Base-by-base conservation (phyloP, 108 stramenopile species). In the Skeletonema potamos region DNA sequence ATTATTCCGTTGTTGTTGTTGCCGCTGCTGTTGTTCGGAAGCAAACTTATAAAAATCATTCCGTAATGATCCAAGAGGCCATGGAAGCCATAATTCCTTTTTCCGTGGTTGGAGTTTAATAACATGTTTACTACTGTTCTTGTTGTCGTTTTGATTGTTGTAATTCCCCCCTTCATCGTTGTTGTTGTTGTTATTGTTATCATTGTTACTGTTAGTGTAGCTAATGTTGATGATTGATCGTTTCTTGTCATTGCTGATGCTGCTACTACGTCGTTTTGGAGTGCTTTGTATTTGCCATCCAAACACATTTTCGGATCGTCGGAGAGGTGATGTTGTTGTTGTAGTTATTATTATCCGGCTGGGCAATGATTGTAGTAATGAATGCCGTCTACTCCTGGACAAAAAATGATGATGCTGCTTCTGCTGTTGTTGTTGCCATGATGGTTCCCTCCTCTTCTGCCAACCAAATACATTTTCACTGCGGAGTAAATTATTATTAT, bases 31-130 rank as follows among this genome's bases (percentile, higher is more conserved):
- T 15, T 62, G 60, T 1, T 36, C 24, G 13, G 67, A 36, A 30
- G 68, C 80, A 62, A 74, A 81, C 20, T 68, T 64, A 28, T 70
- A 34, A 64, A 51, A 81, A 74, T 81, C 80, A 66, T 65, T 74
- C 18, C 69, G 55, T 44, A 81, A 60, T 43, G 68, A 68, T 2
- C 73, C 80, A 10, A 81, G 48, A 34, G 80, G 80, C 80, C 80
- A 81, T 4, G 80, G 80, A 32, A 81, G 73, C 80, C 80, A 81
- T 26, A 81, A 55, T 66, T 81, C 80, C 18, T 74, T 81, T 66
- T 81, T 81, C 3, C 80, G 68, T 0, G 80, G 80, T 61, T 69
- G 63, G 2, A 77, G 4, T 46, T 74, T 70, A 54, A 71, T 36
- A 5, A 65, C 60, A 30, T 62, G 44, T 22, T 41, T 48, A 22